Conservation (phyloP, 495 filamentous ascomycete genomes). For the Aspergillus panamensis region DNA sequence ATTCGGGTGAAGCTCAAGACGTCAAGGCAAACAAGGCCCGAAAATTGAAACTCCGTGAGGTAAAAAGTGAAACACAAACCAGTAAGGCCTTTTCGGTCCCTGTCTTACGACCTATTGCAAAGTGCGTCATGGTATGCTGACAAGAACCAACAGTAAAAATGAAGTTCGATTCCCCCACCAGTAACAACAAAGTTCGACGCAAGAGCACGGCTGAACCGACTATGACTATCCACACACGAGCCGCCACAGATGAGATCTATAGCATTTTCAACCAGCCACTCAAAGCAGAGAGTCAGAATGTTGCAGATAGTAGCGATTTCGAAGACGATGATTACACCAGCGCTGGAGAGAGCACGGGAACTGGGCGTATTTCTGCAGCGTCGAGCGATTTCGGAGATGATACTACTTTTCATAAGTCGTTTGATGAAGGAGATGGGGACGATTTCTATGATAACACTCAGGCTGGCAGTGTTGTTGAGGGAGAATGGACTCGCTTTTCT, state of each 20-base stretch:
- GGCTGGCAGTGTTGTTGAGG: conserved; percentile 56
- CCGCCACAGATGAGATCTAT: conserved; percentile 95
- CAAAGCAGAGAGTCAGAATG: conserved; percentile 48
- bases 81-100: conserved; percentile 46
- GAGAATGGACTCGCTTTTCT: conserved; percentile 85
- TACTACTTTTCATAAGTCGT: conserved; percentile 42
- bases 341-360: conserved; percentile 77
- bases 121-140: conserved; percentile 20
- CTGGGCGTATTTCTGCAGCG: conserved; percentile 60
- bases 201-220: conserved; percentile 81
- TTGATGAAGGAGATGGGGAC: conserved; percentile 44
- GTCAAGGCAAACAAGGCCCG: conserved; percentile 41
- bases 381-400: conserved; percentile 64
- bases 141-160: conserved; percentile 64
- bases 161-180: conserved; percentile 82
- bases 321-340: conserved; percentile 77
- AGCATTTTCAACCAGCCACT: conserved; percentile 93
- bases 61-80: conserved; percentile 77
- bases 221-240: conserved; percentile 94
- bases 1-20: conserved; percentile 38
- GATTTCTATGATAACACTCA: conserved; percentile 45
- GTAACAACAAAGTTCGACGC: conserved; percentile 70
- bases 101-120: neutral
- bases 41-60: conserved; percentile 72
- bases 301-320: conserved; percentile 53